Evolutionary conservation across 179 eudicot genomes (phyloP).

Genomic region (Heliamphora pulchella): DNA sequence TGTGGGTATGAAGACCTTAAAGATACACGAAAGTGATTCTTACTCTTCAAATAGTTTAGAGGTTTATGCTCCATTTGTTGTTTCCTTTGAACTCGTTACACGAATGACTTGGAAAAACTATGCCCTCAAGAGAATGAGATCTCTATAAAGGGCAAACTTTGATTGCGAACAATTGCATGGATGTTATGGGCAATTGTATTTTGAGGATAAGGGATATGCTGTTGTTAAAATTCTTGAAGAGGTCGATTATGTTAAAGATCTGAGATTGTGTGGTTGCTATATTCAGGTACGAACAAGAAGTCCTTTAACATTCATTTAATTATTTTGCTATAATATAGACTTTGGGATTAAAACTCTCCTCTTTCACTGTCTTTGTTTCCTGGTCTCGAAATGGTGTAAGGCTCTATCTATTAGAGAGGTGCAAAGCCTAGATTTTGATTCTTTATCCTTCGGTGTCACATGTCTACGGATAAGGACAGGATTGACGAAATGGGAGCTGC

Average conservation of each 20-base stretch:
- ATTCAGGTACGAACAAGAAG: background rate
- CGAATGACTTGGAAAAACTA: background rate
- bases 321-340: background rate
- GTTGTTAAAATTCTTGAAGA: background rate
- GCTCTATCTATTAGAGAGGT: background rate
- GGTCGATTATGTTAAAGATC: background rate
- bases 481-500: slow-evolving; percentile 5
- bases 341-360: background rate
- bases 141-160: slow-evolving; percentile 10
- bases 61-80: background rate
- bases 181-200: background rate
- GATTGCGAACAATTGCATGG: background rate
- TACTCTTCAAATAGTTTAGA: background rate
- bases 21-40: background rate
- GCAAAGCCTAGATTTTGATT: background rate
- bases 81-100: slow-evolving; percentile 6
- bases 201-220: background rate
- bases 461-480: background rate
- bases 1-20: background rate
- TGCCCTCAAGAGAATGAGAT: background rate
- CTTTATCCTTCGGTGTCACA: background rate
- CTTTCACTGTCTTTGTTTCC: background rate
- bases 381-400: background rate
- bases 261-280: background rate
- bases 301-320: background rate